These are phyloP conservation scores for Prunus dulcis DNA, from an alignment of 306 rosid species.

Conservation along the genomic window DNA sequence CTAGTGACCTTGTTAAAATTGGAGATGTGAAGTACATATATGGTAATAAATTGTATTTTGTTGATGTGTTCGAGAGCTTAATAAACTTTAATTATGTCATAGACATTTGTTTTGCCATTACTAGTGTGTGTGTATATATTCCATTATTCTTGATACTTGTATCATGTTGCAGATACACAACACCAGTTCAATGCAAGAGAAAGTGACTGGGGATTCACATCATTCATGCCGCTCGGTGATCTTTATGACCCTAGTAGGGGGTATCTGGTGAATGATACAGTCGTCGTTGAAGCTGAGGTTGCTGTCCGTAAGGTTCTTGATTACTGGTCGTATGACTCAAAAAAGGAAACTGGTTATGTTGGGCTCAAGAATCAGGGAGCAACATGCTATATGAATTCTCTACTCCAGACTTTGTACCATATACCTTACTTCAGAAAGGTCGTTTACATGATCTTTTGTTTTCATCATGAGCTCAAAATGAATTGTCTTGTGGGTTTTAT, in stretches of 20 bases:
- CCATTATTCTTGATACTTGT: conserved; percentile 5
- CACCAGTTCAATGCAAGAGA: conserved; percentile 90
- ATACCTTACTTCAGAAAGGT: conserved; percentile 95
- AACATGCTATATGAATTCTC: conserved; percentile 97
- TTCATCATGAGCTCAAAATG: conserved; percentile 4
- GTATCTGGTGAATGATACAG: conserved; percentile 69
- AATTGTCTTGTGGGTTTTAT: conserved; percentile 1
- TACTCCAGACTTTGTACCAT: conserved; percentile 90
- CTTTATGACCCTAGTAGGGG: conserved; percentile 75
- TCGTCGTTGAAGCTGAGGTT: conserved; percentile 84
- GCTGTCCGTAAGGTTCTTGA: conserved; percentile 75
- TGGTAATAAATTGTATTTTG: background rate
- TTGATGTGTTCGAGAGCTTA: background rate
- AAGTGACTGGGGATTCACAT: conserved; percentile 92
- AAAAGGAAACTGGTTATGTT: conserved; percentile 92
- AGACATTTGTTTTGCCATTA: too few relatives aligned
- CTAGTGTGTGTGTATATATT: background rate
- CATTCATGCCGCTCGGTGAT: conserved; percentile 85
- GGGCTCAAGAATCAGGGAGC: conserved; percentile 98
- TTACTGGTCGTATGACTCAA: conserved; percentile 87
- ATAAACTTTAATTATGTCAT: background rate
- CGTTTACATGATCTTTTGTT: conserved; percentile 5
- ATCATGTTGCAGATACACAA: conserved; percentile 62
- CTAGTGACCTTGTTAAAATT: background rate
- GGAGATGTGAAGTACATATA: background rate